Conservation (phyloP, 2,329 filamentous ascomycete genomes). For the Diaporthe humulicola region DNA sequence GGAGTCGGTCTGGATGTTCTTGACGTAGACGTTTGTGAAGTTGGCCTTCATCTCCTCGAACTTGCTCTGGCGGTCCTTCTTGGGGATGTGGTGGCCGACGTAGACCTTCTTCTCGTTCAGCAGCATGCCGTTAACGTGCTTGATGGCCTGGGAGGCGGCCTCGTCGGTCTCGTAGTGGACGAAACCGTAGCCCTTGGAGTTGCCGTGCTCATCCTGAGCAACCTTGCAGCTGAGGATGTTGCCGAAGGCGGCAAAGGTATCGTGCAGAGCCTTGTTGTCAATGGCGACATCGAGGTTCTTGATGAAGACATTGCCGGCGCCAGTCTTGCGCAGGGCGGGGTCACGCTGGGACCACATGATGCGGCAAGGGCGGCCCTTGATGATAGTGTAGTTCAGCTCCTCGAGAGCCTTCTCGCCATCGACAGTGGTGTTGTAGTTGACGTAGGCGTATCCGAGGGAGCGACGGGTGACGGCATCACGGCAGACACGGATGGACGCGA, state of each 20-base stretch:
- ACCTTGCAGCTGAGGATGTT: slow-evolving; percentile 99
- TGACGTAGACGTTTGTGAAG: slow-evolving; percentile 99
- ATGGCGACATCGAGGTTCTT: slow-evolving; percentile 99
- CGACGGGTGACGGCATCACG: slow-evolving; percentile 98
- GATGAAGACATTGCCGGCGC: slow-evolving; percentile 99
- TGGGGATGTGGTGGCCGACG: slow-evolving; percentile 98
- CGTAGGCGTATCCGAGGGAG: slow-evolving; percentile 98
- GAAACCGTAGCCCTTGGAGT: slow-evolving; percentile 99
- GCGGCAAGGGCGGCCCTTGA: slow-evolving; percentile 98
- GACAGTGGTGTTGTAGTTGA: slow-evolving; percentile 98
- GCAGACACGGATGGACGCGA: slow-evolving; percentile 99
- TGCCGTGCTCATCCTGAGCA: slow-evolving; percentile 94
- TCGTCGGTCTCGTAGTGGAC: slow-evolving; percentile 99
- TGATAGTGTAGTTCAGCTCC: slow-evolving; percentile 99
- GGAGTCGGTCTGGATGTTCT: slow-evolving; percentile 90
- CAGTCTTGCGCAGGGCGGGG: slow-evolving; percentile 98
- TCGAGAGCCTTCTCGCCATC: slow-evolving; percentile 99
- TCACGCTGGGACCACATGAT: slow-evolving; percentile 99
- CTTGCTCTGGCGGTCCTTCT: slow-evolving; percentile 99
- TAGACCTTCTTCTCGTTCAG: slow-evolving; percentile 99
- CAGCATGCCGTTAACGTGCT: slow-evolving; percentile 99
- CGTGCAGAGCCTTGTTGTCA: slow-evolving; percentile 99
- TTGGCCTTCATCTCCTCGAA: slow-evolving; percentile 99
- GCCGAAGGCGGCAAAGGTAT: slow-evolving; percentile 98
- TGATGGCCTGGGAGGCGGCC: slow-evolving; percentile 96